phyloP scores from a whole-genome alignment of 129 eudicot genomes.

The Rutidosis leptorrhynchoides region DNA sequence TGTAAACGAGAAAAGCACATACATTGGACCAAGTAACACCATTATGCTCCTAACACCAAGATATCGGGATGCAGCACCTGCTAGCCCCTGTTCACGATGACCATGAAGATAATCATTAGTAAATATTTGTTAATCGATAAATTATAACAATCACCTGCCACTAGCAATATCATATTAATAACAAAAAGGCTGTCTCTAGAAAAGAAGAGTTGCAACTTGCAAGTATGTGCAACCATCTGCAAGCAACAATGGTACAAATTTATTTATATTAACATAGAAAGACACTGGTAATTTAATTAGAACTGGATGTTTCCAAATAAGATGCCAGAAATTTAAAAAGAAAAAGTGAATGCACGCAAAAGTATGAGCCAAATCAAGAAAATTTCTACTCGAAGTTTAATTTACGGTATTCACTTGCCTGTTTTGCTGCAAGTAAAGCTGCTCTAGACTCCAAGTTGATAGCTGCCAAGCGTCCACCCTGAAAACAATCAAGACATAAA shows the following conservation, averaged over 20 bases:
- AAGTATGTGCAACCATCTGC: background rate
- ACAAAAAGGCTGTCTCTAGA: background rate
- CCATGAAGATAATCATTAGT: background rate
- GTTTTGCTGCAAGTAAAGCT: conserved; percentile 78
- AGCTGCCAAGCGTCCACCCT: conserved; percentile 88
- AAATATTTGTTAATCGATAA: background rate
- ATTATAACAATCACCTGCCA: background rate
- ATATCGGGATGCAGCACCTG: conserved; percentile 76
- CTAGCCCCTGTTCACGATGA: conserved; percentile 59
- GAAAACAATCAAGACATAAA: conserved; percentile 17
- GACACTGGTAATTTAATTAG: background rate
- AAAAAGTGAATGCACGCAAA: background rate
- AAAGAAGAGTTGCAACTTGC: conserved; percentile 1
- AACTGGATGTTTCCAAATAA: background rate
- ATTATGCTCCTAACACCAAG: conserved; percentile 77
- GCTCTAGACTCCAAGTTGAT: conserved; percentile 66
- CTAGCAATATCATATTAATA: background rate
- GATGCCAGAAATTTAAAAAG: background rate
- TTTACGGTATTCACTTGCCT: conserved; percentile 36
- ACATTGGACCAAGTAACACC: conserved; percentile 85
- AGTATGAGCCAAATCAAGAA: background rate
- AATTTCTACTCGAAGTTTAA: background rate
- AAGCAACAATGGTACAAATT: background rate
- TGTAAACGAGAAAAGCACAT: conserved; percentile 26
- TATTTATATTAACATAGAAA: background rate